Evolutionary conservation across 495 filamentous ascomycete species (phyloP), one percentile per base, ranked within the genome.

Genomic region (Arthonia radiata): DNA sequence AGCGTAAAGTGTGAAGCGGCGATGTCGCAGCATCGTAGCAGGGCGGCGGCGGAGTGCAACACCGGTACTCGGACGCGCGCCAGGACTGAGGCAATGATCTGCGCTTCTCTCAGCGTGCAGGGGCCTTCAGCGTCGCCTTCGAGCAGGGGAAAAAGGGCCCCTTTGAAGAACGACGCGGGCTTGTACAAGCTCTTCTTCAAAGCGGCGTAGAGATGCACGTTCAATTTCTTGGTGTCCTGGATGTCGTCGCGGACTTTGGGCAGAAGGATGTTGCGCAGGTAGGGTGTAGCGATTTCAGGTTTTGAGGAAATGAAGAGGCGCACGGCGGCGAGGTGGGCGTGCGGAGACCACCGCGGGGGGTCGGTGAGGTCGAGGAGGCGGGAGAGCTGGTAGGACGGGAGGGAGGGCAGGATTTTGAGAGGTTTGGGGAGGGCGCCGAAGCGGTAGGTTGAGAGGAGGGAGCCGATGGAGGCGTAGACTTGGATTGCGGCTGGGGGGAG

Each of bases 81-180:
- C 10, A 93, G 57, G 8, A 91, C 78, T 15, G 67, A 76, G 2
- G 71, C 71, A 23, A 97, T 58, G 37, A 94, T 92, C 35, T 80
- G 69, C 1, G 86, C 86, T 50, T 97, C 86, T 17, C 81, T 63
- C 24, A 94, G 49, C 3, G 81, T 83, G 52, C 80, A 90, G 15
- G 67, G 77, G 6, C 75, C 57, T n/a, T n/a, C n/a, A n/a, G n/a
- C n/a, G 29, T 61, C 64, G 10, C 57, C 59, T n/a, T n/a, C n/a
- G 0, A 83, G 71, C 7, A 97, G 57, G 3, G 89, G 89, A 40
- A 94, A 94, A 4, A 97, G 56, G 34, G 94, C 64, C 1, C 86
- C 86, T 47, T 93, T 93, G 57, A 99, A 94, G 51, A 89, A 99
- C 13, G 79, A 78, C 0, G 79, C 75, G 2, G 86, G 89, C 42